Conservation (phyloP, 2,329 filamentous ascomycete genomes). For the Ophiostoma fasciatum region DNA sequence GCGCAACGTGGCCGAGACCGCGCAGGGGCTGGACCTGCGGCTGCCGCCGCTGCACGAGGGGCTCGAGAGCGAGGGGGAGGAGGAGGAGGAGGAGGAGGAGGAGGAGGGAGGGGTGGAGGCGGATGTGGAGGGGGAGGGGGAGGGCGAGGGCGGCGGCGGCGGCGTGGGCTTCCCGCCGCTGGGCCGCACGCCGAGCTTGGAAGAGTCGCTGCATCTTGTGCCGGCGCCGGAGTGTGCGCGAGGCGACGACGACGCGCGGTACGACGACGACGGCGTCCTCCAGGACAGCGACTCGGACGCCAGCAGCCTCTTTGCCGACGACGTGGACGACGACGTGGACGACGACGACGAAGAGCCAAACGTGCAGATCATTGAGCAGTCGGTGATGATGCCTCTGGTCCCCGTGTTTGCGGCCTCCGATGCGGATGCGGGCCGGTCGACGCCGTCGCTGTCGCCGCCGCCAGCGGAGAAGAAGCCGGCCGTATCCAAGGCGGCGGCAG, state of each 20-base stretch:
- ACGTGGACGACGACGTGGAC: constrained; percentile 22
- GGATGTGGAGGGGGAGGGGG: constrained; percentile 10
- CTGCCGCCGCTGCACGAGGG: constrained; percentile 20
- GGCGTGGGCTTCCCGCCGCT: not conserved
- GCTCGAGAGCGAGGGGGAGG: constrained; percentile 8
- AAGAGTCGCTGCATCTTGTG: constrained; percentile 25
- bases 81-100: constrained; percentile 12
- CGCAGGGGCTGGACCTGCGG: constrained; percentile 21
- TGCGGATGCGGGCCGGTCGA: not conserved
- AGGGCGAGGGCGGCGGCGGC: not conserved
- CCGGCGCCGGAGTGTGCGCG: constrained; percentile 20
- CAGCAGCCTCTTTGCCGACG: constrained; percentile 28
- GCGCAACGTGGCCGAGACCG: constrained; percentile 33
- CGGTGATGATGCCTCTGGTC: constrained; percentile 19
- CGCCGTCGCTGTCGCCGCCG: constrained; percentile 25
- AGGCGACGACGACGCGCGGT: constrained; percentile 12
- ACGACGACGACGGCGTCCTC: constrained; percentile 13
- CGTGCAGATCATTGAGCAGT: constrained; percentile 30
- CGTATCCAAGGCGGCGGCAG: not conserved
- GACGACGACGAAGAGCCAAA: constrained; percentile 30
- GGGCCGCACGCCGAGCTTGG: constrained; percentile 16
- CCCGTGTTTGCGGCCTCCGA: constrained; percentile 13
- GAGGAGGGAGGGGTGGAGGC: constrained; percentile 13
- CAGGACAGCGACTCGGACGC: constrained; percentile 23
- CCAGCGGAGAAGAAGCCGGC: constrained; percentile 23